phyloP scores from a whole-genome alignment of 805 yeast genomes.

The Candida palmyrensis region DNA sequence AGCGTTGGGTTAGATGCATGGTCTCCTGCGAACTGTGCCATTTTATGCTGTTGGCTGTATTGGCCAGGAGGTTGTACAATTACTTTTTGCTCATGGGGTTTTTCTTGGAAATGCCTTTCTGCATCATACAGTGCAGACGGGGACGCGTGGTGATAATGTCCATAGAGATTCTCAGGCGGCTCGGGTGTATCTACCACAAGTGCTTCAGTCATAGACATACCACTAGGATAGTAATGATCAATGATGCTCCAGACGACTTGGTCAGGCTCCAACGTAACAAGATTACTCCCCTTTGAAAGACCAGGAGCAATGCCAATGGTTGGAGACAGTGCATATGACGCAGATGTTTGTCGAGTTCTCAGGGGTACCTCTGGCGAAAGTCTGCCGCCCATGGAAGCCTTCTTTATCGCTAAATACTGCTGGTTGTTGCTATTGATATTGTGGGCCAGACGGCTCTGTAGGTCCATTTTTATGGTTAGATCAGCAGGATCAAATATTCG shows the following conservation, averaged over 20 bases:
- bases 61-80: neutral
- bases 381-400: conserved; percentile 1
- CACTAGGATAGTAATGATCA: conserved; percentile 58
- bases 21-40: neutral
- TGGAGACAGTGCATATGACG: too few relatives aligned
- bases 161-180: neutral
- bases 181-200: conserved; percentile 51
- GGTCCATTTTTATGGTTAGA: conserved; percentile 35
- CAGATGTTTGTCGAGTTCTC: conserved; percentile 1
- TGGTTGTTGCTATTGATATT: conserved; percentile 4
- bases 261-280: conserved; percentile 53
- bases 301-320: too few relatives aligned
- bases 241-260: conserved; percentile 51
- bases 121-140: neutral
- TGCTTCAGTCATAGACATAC: conserved; percentile 65
- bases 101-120: too few relatives aligned
- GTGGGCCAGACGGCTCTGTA: conserved; percentile 7
- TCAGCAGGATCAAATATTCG: conserved; percentile 67
- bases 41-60: neutral
- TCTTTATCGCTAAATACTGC: conserved; percentile 1
- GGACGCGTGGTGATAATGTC: neutral
- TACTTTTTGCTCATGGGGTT: neutral
- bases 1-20: neutral
- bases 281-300: too few relatives aligned
- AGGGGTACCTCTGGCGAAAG: conserved; percentile 2